A percentile compares a stretch with the other conserved stretches of the same genome.
Evolutionary conservation across 805 yeast species (phyloP).

Genomic region (Wickerhamiella azymoides): DNA sequence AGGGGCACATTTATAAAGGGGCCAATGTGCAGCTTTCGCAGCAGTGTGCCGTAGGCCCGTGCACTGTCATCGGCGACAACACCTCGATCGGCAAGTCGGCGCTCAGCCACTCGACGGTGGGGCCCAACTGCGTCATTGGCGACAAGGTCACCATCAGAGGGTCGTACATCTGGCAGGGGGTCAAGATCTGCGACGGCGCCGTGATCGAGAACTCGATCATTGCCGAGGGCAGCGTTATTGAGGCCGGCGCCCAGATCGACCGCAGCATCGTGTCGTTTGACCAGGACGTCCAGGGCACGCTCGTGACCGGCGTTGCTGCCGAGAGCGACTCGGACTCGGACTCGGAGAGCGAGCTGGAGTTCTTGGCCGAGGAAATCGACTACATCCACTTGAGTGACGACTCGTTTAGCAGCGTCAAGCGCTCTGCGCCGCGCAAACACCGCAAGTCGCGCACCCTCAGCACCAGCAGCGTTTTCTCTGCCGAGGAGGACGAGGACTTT

Average conservation of each 20-base stretch:
- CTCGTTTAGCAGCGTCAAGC: constrained; percentile 19
- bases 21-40: constrained; percentile 81
- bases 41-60: constrained; percentile 69
- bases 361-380: constrained; percentile 18
- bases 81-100: constrained; percentile 62
- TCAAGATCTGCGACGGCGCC: constrained; percentile 52
- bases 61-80: constrained; percentile 70
- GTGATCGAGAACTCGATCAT: constrained; percentile 50
- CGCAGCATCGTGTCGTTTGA: constrained; percentile 67
- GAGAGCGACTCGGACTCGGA: constrained; percentile 24
- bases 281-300: constrained; percentile 47
- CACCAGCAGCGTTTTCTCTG: constrained; percentile 33
- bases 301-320: constrained; percentile 28
- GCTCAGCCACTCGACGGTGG: constrained; percentile 63
- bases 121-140: constrained; percentile 77
- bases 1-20: constrained; percentile 81
- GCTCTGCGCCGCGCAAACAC: constrained; percentile 10
- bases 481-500: constrained; percentile 55
- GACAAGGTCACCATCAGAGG: constrained; percentile 54
- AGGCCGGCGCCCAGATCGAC: constrained; percentile 36
- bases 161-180: constrained; percentile 81
- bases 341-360: constrained; percentile 9
- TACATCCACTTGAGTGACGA: constrained; percentile 24
- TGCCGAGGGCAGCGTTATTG: constrained; percentile 49
- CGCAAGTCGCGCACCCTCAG: constrained; percentile 15